Conservation (phyloP, 1,284 basidiomycete genomes). For the Tylopilus sp. region DNA sequence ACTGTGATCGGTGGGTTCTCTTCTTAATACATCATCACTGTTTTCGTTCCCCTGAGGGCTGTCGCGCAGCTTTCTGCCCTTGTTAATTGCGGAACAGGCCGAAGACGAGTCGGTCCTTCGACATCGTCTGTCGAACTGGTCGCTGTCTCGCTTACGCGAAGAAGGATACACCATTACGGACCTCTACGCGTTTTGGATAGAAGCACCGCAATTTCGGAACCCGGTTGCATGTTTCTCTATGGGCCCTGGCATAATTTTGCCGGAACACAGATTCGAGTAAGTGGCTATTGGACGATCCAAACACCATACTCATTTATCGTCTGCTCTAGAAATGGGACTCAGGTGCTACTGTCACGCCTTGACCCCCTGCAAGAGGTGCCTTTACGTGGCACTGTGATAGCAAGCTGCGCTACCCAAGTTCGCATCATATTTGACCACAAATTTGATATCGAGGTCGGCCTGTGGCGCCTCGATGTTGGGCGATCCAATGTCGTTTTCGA, state of each 20-base stretch:
- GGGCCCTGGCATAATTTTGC: conserved; percentile 55
- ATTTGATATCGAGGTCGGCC: conserved; percentile 45
- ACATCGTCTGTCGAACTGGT: conserved; percentile 65
- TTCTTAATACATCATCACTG: background rate
- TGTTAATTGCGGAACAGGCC: conserved; percentile 61
- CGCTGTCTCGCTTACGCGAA: conserved; percentile 49
- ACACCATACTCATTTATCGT: conserved; percentile 1
- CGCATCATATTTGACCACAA: conserved; percentile 54
- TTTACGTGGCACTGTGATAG: conserved; percentile 56
- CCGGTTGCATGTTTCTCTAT: conserved; percentile 59
- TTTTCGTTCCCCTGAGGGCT: background rate
- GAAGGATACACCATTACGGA: conserved; percentile 71
- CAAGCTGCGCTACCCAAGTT: conserved; percentile 46
- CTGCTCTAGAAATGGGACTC: conserved; percentile 53
- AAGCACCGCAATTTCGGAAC: conserved; percentile 55
- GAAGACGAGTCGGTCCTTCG: conserved; percentile 57
- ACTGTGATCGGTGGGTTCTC: conserved; percentile 41
- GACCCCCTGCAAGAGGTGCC: conserved; percentile 56
- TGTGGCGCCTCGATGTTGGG: conserved; percentile 76
- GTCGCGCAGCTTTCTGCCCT: conserved; percentile 54
- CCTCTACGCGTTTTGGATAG: conserved; percentile 61
- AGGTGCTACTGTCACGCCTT: conserved; percentile 58
- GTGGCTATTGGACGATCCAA: conserved; percentile 21
- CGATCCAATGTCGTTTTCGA: conserved; percentile 63
- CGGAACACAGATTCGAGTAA: conserved; percentile 62